A percentile compares a stretch with the other conserved stretches of the same genome.
Conservation (phyloP, 306 rosid species). For the Trifolium pratense region DNA sequence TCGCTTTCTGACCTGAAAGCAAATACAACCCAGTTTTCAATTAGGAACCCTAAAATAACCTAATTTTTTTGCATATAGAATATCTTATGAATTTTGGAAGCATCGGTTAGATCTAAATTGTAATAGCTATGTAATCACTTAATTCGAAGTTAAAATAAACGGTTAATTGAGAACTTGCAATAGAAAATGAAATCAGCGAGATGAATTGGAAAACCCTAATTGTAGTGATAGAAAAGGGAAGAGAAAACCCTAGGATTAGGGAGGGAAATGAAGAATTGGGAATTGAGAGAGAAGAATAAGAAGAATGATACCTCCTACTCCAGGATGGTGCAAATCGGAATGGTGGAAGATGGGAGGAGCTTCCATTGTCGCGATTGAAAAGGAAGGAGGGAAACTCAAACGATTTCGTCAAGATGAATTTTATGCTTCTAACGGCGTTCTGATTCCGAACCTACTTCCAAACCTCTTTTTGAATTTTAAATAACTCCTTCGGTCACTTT, state of each 20-base stretch:
- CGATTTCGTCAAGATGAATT: constrained; percentile 20
- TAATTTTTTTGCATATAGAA: constrained; percentile 4
- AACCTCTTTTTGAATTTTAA: constrained; percentile 47
- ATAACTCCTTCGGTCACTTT: not conserved
- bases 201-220: constrained; percentile 35
- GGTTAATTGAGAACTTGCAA: not conserved
- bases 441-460: constrained; percentile 60
- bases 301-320: constrained; percentile 44
- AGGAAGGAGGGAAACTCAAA: constrained; percentile 51
- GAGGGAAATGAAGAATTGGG: not conserved
- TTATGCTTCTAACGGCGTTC: constrained; percentile 51
- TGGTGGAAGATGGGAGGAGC: constrained; percentile 31
- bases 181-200: not conserved
- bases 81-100: not conserved
- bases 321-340: constrained; percentile 43
- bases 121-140: not conserved
- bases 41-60: constrained; percentile 29
- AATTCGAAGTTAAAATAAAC: not conserved
- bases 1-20: constrained; percentile 53
- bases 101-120: not conserved
- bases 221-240: not conserved
- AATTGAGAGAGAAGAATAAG: not conserved
- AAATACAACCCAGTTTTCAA: constrained; percentile 47
- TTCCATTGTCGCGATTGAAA: constrained; percentile 55
- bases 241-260: not conserved